phyloP scores from a whole-genome alignment of 352 stramenopile species.

The Aphanomyces invadans region DNA sequence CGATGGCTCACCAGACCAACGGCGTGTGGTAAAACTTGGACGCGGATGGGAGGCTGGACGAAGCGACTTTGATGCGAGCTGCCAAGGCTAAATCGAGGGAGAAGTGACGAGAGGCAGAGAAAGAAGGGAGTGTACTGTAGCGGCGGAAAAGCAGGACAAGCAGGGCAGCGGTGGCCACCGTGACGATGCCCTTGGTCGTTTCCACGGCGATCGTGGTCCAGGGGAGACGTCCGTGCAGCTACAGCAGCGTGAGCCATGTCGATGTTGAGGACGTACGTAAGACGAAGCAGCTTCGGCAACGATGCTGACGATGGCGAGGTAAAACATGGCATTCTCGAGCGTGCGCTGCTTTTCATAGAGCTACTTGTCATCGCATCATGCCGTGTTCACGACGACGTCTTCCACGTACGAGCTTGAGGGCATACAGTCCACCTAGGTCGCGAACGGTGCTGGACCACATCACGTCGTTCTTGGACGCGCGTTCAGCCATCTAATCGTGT shows the following conservation, averaged over 20 bases:
- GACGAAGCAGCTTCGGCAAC: not conserved
- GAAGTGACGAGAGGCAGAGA: too few relatives aligned
- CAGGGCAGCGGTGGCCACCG: not conserved
- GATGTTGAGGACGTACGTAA: not conserved
- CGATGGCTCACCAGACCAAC: not conserved
- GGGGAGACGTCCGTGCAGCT: not conserved
- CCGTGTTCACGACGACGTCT: not conserved
- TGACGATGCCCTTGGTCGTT: not conserved
- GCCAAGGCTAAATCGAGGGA: not conserved
- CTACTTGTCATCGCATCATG: not conserved
- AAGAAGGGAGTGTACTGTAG: not conserved
- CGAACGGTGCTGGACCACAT: not conserved
- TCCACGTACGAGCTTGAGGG: not conserved
- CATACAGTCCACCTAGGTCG: not conserved
- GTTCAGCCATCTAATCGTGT: not conserved
- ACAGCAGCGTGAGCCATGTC: not conserved
- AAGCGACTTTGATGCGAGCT: not conserved
- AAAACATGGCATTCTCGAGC: constrained; percentile 6
- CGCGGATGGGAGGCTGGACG: not conserved
- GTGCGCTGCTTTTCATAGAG: constrained; percentile 1
- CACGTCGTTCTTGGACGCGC: not conserved
- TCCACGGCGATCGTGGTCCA: not conserved
- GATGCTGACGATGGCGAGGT: constrained; percentile 1
- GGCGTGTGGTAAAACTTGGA: not conserved
- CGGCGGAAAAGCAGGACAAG: constrained; percentile 3